Evolutionary conservation across 2,329 filamentous ascomycete species (phyloP).

Genomic region (Aspergillus melleus): DNA sequence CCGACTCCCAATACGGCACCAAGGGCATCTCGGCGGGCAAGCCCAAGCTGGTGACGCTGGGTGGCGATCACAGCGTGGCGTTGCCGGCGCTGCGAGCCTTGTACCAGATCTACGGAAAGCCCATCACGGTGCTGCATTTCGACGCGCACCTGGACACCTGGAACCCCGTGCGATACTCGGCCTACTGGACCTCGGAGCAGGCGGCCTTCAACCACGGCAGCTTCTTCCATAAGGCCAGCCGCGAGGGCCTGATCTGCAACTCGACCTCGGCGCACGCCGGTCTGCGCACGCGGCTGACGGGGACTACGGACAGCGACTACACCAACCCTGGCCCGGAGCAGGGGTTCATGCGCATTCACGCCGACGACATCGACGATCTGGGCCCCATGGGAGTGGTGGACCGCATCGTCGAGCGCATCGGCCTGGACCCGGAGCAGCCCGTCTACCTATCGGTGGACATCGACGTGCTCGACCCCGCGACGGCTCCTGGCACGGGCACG

Average conservation of each 20-base stretch:
- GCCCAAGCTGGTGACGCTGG: slow-evolving; percentile 65
- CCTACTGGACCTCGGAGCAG: slow-evolving; percentile 70
- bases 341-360: slow-evolving; percentile 76
- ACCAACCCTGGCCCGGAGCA: slow-evolving; percentile 69
- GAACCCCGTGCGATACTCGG: slow-evolving; percentile 76
- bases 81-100: slow-evolving; percentile 69
- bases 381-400: slow-evolving; percentile 70
- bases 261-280: slow-evolving; percentile 77
- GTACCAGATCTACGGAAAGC: slow-evolving; percentile 60
- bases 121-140: slow-evolving; percentile 72
- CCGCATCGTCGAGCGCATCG: slow-evolving; percentile 69
- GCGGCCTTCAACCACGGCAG: slow-evolving; percentile 82
- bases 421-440: slow-evolving; percentile 63
- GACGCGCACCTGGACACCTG: slow-evolving; percentile 82
- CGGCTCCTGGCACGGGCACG: slow-evolving; percentile 75
- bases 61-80: slow-evolving; percentile 71
- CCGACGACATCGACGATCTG: slow-evolving; percentile 84
- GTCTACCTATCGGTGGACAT: slow-evolving; percentile 83
- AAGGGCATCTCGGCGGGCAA: slow-evolving; percentile 37
- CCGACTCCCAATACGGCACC: slow-evolving; percentile 25
- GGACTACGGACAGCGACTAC: slow-evolving; percentile 65
- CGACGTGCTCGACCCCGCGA: slow-evolving; percentile 74
- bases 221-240: slow-evolving; percentile 87
- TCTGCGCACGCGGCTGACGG: slow-evolving; percentile 72
- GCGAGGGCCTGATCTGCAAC: slow-evolving; percentile 77